Evolutionary conservation across 345 rosid genomes (phyloP), one percentile per base, ranked within the genome.

Genomic region (Murraya paniculata): DNA sequence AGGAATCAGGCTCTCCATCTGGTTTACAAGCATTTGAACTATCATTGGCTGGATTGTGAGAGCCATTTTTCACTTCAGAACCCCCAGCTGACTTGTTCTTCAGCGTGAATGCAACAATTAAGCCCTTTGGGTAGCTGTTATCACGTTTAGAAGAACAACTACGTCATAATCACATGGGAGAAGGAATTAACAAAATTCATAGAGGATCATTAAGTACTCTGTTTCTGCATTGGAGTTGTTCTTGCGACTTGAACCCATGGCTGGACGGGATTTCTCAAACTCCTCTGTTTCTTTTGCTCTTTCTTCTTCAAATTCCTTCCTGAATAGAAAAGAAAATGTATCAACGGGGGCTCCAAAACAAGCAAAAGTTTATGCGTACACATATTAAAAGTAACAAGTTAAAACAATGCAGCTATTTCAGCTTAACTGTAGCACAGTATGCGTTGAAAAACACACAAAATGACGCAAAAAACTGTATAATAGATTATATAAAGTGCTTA

Each of bases 231-330:
- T 90, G 21, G 87, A 78, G 73, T 80, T 78, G 62, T 82, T 87
- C 85, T 89, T 89, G 76, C 72, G 79, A 78, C 86, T 77, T 67
- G 89, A 78, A 79, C 85, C 84, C 66, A 65, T 22, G 25, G 82
- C 82, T 45, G 87, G 64, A 30, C 62, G 89, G 78, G 77, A 84
- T 64, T 77, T 83, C 84, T 86, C 87, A 39, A 79, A 79, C 27
- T 91, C 86, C 57, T 87, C 88, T 48, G 72, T 84, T 81, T 86
- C 85, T 61, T 86, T 81, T 33, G 80, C 91, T 82, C 94, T 89
- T 78, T 84, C 94, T 13, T 81, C 88, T 79, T 96, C 99, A 88
- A 94, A 96, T 18, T 91, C 93, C 84, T 88, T 93, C 91, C 99
- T 96, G 89, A 74, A 71, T 78, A 22, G 5, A 25, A 30, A 48